Base-by-base conservation (phyloP, 2,329 filamentous ascomycete species). In the Xylariales sp. region DNA sequence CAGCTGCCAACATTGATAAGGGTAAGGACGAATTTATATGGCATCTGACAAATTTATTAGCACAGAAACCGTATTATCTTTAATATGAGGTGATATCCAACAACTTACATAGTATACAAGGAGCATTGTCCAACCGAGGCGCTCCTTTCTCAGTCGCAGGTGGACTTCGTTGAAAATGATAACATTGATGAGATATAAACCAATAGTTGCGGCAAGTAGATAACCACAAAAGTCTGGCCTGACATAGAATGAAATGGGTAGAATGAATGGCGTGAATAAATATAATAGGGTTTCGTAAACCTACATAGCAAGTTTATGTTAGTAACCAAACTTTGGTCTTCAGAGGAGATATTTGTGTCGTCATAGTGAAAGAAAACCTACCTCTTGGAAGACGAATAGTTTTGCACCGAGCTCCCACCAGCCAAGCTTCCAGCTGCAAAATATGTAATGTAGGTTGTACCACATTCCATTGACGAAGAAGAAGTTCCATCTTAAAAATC, bases 401-500 rank as follows among this genome's bases (percentile, higher is more conserved):
- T 74, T 74, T 2, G 68, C 57, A 4, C 67, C 67, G n/a, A 73
- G 43, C 43, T 73, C 70, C 58, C 62, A 70, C 53, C 56, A 63
- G 4, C 69, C 67, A 6, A 74, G 54, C 38, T 65, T 66, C 70
- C 70, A 74, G 41, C 56, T 62, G 10, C 51, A 52, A 2, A 72
- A 38, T 14, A 74, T 65, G 38, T 74, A 73, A 4, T 51, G 46
- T 45, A 70, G 51, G 44, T 72, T 66, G 46, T 70, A 67, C 49
- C 58, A 71, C 50, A 73, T 60, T 12, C 69, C 62, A 28, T 66
- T 66, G 3, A 71, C 63, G 37, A 71, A 68, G 53, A 74, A 73
- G 52, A 72, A 73, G 34, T 73, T 73, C 70, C 70, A 73, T 12
- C 69, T 54, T 35, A 61, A 60, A 46, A 74, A 72, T 2, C 70